Conservation (phyloP, 2,329 filamentous ascomycete species). For the Aquanectria penicillioides region DNA sequence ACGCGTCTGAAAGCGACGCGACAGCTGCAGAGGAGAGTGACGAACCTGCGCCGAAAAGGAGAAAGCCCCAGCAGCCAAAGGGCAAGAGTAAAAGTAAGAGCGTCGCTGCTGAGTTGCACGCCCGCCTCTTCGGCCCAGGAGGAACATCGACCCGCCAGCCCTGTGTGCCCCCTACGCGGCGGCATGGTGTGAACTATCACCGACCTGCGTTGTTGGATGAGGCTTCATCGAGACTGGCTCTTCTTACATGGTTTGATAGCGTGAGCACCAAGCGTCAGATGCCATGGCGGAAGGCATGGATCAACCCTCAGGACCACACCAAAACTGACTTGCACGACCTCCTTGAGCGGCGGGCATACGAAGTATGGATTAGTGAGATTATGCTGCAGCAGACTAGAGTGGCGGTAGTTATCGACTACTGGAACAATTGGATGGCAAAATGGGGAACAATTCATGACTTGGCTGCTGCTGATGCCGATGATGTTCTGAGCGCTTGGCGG, state of each 20-base stretch:
- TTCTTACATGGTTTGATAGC: conserved; percentile 63
- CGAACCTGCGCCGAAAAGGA: conserved; percentile 33
- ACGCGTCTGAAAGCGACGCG: conserved; percentile 38
- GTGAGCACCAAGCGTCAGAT: conserved; percentile 60
- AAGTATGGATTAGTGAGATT: conserved; percentile 74
- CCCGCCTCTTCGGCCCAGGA: conserved; percentile 26
- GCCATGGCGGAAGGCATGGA: conserved; percentile 70
- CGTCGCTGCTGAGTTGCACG: conserved; percentile 24
- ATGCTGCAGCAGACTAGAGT: conserved; percentile 76
- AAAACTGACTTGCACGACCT: conserved; percentile 50
- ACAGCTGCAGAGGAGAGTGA: conserved; percentile 27
- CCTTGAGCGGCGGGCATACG: conserved; percentile 67
- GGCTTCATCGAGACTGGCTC: conserved; percentile 43
- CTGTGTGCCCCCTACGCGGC: conserved; percentile 34
- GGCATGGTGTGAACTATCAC: conserved; percentile 59
- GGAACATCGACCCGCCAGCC: conserved; percentile 3
- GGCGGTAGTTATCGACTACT: conserved; percentile 69
- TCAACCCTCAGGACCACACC: conserved; percentile 51
- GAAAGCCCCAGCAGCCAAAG: conserved; percentile 31
- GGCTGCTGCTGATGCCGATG: conserved; percentile 61
- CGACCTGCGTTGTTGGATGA: conserved; percentile 58
- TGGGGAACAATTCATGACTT: conserved; percentile 70
- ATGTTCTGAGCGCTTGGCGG: conserved; percentile 68
- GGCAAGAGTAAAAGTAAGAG: conserved; percentile 28
- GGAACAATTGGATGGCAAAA: conserved; percentile 68